Evolutionary conservation across 495 filamentous ascomycete species (phyloP).

Genomic region (Neurospora terricola): DNA sequence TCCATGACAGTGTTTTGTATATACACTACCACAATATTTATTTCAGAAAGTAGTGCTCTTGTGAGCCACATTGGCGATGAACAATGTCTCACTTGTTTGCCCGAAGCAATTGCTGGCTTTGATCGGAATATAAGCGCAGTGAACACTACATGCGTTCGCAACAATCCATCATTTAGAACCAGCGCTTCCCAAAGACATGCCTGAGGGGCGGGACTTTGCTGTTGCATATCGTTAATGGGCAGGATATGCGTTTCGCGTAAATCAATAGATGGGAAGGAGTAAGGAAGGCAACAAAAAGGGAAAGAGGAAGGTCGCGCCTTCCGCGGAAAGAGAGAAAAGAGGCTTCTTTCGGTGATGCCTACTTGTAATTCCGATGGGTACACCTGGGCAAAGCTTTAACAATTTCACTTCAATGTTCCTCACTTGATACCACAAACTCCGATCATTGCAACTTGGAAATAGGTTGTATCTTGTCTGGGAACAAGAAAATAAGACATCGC

Average conservation of each 20-base stretch:
- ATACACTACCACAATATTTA: not conserved
- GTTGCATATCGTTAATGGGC: not conserved
- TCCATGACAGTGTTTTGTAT: slow-evolving; percentile 14
- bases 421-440: not conserved
- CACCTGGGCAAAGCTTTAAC: not conserved
- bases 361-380: not conserved
- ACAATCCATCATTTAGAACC: not conserved
- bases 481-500: not conserved
- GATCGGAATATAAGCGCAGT: not conserved
- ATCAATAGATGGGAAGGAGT: not conserved
- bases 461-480: not conserved
- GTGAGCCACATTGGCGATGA: not conserved
- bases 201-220: not conserved
- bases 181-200: not conserved
- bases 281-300: not conserved
- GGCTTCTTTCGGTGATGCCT: not conserved
- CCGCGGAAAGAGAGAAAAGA: not conserved
- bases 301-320: not conserved
- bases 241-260: not conserved
- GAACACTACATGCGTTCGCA: not conserved
- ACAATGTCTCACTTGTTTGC: not conserved
- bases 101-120: not conserved
- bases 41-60: not conserved
- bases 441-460: not conserved
- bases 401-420: not conserved